Base-by-base conservation (phyloP, 768 basidiomycete genomes). In the Serendipita sp. region DNA sequence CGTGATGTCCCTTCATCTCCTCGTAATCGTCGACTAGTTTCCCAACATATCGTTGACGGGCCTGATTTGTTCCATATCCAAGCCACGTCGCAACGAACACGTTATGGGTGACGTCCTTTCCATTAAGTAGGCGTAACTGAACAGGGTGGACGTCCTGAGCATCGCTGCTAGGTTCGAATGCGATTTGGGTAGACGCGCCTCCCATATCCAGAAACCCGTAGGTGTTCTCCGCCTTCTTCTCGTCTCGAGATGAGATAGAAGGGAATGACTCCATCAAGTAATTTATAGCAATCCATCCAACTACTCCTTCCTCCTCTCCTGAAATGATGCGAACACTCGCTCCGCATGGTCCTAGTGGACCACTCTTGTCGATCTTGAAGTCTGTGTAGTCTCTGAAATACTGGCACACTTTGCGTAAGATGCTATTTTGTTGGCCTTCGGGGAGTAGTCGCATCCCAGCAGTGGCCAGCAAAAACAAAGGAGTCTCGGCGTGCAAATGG, bases 201-300 rank as follows among this genome's bases (percentile, higher is more conserved):
- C 96, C 96, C 96, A 98, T 99, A 73, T 99, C 96, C 68, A 99
- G 78, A 74, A 99, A 99, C 3, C 96, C 96, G 71, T 92, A 98
- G 3, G 95, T 97, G 63, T 69, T 78, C 10, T n/a, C 10, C 7
- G 10, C 56, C 35, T 30, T 60, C 32, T 68, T 48, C 38, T 41
- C 38, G 13, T 4, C 38, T 41, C 38, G 38, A 41, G 38, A 41
- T 47, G 64, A 64, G 13, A 32, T 70, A 65, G 73, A 72, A 13
- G 75, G 75, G 71, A 99, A 99, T 1, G 94, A 95, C 71, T 98
- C 89, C 91, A 97, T 94, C 58, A 98, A 85, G 73, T 99, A 98
- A 75, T 98, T 99, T 70, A 98, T 92, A 0, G 94, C 93, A 65
- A 99, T 92, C 96, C 96, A 99, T 0, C 96, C 96, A 74, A 93